A percentile compares a stretch with the other conserved stretches of the same genome.
Conservation (phyloP, 306 rosid genomes). For the Quercus mongolica region DNA sequence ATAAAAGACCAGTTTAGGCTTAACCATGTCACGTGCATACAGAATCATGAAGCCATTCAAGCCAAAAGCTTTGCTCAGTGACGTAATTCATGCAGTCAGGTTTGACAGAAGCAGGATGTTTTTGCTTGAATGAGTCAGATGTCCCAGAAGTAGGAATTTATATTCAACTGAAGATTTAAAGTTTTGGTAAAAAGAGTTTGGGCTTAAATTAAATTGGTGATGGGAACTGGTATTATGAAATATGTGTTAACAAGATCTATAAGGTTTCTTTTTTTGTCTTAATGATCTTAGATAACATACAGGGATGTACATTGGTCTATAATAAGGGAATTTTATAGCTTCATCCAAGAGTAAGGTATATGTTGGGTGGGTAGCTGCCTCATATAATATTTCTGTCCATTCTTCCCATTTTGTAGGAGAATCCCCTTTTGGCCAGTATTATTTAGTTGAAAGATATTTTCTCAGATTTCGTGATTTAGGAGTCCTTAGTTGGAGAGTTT, state of each 20-base stretch:
- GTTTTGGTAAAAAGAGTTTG: background rate
- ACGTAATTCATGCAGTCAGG: no score
- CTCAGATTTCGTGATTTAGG: background rate
- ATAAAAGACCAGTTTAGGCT: no score
- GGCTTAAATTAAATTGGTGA: background rate
- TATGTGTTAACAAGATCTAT: background rate
- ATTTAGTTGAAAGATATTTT: background rate
- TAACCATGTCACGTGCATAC: no score
- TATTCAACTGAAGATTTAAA: no score
- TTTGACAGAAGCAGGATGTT: no score
- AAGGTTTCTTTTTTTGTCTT: background rate
- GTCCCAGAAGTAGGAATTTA: no score
- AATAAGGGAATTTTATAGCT: background rate
- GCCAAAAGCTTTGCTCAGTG: no score
- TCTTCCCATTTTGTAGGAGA: background rate
- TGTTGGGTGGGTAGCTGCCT: background rate
- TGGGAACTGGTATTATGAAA: background rate
- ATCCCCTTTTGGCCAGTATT: background rate
- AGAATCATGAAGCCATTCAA: no score
- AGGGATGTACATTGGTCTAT: background rate
- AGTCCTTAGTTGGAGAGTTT: background rate
- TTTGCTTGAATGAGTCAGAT: no score
- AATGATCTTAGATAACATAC: background rate
- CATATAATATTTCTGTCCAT: background rate
- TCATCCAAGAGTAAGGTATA: background rate